phyloP scores from a whole-genome alignment of 2,329 filamentous ascomycete genomes.

The Colletotrichum horii region DNA sequence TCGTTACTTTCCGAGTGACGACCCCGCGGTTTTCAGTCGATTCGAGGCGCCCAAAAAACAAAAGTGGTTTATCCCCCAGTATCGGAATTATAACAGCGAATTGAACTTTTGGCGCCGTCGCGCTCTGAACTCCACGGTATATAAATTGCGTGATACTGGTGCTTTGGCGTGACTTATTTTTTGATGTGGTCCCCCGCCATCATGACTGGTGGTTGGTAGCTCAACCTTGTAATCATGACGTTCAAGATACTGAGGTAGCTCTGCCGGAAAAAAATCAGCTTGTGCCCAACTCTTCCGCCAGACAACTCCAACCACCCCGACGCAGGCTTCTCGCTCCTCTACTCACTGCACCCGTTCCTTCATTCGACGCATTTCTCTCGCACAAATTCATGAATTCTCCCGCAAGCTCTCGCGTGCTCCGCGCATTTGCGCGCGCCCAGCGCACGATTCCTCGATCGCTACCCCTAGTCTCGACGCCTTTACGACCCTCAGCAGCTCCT shows the following conservation, averaged over 20 bases:
- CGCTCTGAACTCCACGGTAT: neutral
- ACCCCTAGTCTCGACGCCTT: neutral
- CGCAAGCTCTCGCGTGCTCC: neutral
- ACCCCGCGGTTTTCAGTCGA: conserved; percentile 4
- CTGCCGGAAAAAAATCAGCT: neutral
- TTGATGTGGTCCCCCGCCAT: neutral
- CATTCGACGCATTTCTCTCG: neutral
- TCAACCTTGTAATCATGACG: conserved; percentile 19
- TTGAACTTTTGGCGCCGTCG: conserved; percentile 10
- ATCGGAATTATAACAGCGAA: conserved; percentile 18
- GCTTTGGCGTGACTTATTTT: neutral
- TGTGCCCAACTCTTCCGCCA: neutral
- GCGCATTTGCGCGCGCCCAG: conserved; percentile 12
- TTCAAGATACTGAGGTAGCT: conserved; percentile 4
- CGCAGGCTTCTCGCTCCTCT: neutral
- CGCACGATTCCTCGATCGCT: neutral
- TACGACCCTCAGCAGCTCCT: neutral
- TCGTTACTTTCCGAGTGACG: neutral
- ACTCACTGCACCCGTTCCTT: too few relatives aligned
- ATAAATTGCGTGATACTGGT: neutral
- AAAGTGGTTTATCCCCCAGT: neutral
- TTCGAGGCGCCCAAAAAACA: conserved; percentile 9
- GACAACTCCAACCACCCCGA: neutral
- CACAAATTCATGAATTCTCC: neutral
- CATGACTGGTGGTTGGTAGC: neutral